Evolutionary conservation across 2,329 filamentous ascomycete genomes (phyloP).

Genomic region (Colletotrichum spaethianum): DNA sequence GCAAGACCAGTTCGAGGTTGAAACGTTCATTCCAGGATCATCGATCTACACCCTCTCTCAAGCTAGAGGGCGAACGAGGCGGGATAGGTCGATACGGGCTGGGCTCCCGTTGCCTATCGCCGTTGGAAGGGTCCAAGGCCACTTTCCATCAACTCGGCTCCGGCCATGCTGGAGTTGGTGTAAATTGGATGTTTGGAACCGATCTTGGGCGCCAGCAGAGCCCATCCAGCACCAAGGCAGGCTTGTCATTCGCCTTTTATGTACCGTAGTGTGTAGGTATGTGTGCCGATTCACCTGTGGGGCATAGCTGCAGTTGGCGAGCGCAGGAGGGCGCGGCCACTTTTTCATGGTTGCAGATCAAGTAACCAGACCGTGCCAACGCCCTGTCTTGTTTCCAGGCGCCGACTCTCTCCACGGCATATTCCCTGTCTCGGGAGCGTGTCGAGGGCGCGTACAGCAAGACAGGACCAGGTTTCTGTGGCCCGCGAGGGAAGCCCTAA

Average conservation of each 20-base stretch:
- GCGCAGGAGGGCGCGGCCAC: not conserved
- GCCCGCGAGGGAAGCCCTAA: slow-evolving; percentile 30
- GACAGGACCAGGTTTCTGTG: slow-evolving; percentile 15
- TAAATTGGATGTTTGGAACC: not conserved
- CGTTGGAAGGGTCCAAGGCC: slow-evolving; percentile 7
- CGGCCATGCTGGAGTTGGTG: not conserved
- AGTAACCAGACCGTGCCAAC: slow-evolving; percentile 20
- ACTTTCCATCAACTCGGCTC: not conserved
- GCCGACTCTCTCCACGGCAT: slow-evolving; percentile 17
- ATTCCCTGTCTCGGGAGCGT: slow-evolving; percentile 29
- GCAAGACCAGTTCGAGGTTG: slow-evolving; percentile 39
- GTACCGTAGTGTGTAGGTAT: too few species aligned
- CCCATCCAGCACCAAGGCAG: not conserved
- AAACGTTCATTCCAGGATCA: slow-evolving; percentile 41
- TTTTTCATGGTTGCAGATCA: slow-evolving; percentile 30
- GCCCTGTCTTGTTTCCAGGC: slow-evolving; percentile 25
- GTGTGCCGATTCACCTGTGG: slow-evolving; percentile 12
- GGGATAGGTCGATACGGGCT: slow-evolving; percentile 6
- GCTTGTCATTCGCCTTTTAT: not conserved
- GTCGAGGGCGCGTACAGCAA: slow-evolving; percentile 14
- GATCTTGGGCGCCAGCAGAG: slow-evolving; percentile 7
- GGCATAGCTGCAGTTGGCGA: slow-evolving; percentile 2
- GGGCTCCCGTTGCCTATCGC: not conserved
- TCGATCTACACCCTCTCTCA: slow-evolving; percentile 31
- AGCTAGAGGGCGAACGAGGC: slow-evolving; percentile 3